Base-by-base conservation (phyloP, 1,284 basidiomycete genomes). In the Ustilago crameri region DNA sequence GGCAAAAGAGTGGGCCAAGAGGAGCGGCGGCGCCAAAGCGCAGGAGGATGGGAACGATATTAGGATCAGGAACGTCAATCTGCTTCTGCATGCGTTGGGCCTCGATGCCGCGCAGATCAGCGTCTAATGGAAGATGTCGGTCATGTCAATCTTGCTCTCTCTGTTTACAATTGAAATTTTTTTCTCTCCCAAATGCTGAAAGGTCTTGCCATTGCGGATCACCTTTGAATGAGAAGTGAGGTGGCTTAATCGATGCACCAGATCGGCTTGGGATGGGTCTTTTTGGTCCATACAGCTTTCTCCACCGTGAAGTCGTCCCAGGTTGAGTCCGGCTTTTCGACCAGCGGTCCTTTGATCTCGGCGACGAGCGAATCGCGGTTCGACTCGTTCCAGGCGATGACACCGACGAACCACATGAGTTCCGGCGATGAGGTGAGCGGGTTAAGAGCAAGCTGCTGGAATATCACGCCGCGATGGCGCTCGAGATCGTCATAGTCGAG, bases 1-100 rank as follows among this genome's bases (percentile, higher is more conserved):
- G 44, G 91, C 90, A 18, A 90, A 89, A 79, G 74, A 80, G 51
- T 71, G 61, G 70, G 52, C 54, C 32, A 78, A 63, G 35, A 17
- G 66, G 1, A 66, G 62, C 63, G 76, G 47, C 50, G 76, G 24
- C 10, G 75, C 24, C 8, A 44, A 26, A 7, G 7, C 5, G 30
- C 30, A 30, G n/a, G 22, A 38, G 32, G 59, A 53, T 20, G 34
- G 45, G 30, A 51, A 57, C 9, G 78, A 79, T 48, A 63, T 80
- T 47, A 49, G 80, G 32, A 80, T 82, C 43, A 45, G 78, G 8
- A 80, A 82, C 42, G 81, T 82, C 30, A 82, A 82, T 49, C 49
- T 82, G 26, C 52, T 82, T 9, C 55, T 82, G 22, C 80, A 82
- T 42, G 81, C 81, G 14, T 72, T 82, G 20, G 82, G 81, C 48